These are phyloP conservation scores for rapeseed (Brassica napus) DNA, from an alignment of 345 rosid species.

Conservation along the genomic window Da-Ae NC_063436.1:6392001-6392500, in stretches of 20 bases:
- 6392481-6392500: conserved; percentile 3
- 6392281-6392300: conserved; percentile 62
- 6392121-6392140: conserved; percentile 87
- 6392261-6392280: conserved; percentile 90
- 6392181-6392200: conserved; percentile 70
- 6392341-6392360: conserved; percentile 5
- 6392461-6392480: conserved; percentile 18
- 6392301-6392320: background rate
- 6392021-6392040: conserved; percentile 57
- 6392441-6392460: conserved; percentile 1
- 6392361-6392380: conserved; percentile 30
- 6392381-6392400: conserved; percentile 30
- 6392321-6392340: background rate
- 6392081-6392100: conserved; percentile 86
- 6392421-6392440: conserved; percentile 2
- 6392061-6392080: conserved; percentile 45
- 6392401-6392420: conserved; percentile 23
- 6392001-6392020: conserved; percentile 46
- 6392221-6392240: conserved; percentile 70
- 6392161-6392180: conserved; percentile 85
- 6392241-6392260: conserved; percentile 66
- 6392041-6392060: conserved; percentile 48
- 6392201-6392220: conserved; percentile 79
- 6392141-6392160: conserved; percentile 76
- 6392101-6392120: conserved; percentile 85